Evolutionary conservation across 176 grass and related monocot genomes (phyloP).

Genomic region (Bothriochloa decipiens): DNA sequence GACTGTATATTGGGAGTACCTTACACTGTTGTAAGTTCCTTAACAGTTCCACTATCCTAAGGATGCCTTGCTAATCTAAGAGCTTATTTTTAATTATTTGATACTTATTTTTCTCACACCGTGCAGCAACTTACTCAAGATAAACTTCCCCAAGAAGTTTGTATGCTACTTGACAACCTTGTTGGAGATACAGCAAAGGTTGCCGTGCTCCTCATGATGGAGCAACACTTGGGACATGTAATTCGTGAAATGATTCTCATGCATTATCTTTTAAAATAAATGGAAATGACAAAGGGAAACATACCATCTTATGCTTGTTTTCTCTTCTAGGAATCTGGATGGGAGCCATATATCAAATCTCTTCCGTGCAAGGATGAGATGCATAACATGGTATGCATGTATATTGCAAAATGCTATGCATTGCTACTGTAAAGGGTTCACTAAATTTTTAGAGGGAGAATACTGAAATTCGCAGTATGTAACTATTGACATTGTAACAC

Average conservation of each 20-base stretch:
- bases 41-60: background rate
- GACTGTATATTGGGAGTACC: conserved; percentile 62
- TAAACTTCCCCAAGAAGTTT: conserved; percentile 44
- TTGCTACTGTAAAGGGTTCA: background rate
- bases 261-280: conserved; percentile 5
- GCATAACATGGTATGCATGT: conserved; percentile 61
- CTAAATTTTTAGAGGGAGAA: background rate
- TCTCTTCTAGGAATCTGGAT: conserved; percentile 47
- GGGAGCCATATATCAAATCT: conserved; percentile 44
- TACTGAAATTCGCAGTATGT: background rate
- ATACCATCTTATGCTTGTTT: conserved; percentile 21
- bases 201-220: conserved; percentile 58
- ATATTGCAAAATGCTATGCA: background rate
- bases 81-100: background rate
- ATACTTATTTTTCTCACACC: conserved; percentile 15
- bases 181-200: conserved; percentile 36
- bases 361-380: conserved; percentile 61
- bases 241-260: background rate
- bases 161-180: conserved; percentile 16
- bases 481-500: background rate
- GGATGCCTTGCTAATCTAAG: background rate
- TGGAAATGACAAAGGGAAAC: background rate
- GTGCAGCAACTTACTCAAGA: conserved; percentile 57
- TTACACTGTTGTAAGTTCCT: conserved; percentile 45
- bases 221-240: conserved; percentile 50